phyloP scores from a whole-genome alignment of 202 grass and related monocot genomes.

The Eragrostis tef region DNA sequence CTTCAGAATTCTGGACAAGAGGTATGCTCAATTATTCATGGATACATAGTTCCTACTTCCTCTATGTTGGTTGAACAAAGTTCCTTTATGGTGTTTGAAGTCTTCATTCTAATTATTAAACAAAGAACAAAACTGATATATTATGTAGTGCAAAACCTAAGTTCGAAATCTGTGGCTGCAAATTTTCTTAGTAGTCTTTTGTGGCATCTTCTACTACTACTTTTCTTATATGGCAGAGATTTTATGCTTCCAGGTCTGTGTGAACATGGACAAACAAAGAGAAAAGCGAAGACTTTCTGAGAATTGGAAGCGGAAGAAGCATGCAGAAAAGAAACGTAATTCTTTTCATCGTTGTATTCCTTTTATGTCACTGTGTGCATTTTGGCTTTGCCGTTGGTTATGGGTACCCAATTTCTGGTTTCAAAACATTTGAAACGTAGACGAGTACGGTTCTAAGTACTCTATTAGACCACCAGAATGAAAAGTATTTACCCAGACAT shows the following conservation, averaged over 20 bases:
- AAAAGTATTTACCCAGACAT: neutral
- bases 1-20: constrained; percentile 86
- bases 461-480: neutral
- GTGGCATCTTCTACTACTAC: constrained; percentile 8
- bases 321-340: constrained; percentile 84
- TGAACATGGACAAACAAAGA: constrained; percentile 85
- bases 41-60: neutral
- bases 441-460: neutral
- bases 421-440: neutral
- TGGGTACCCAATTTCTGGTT: neutral
- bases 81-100: neutral
- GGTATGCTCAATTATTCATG: constrained; percentile 48
- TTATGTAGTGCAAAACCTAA: neutral
- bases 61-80: neutral
- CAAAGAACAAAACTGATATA: neutral
- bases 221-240: constrained; percentile 32
- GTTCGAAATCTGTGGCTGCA: constrained; percentile 1
- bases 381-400: constrained; percentile 21
- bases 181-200: neutral
- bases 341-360: constrained; percentile 20
- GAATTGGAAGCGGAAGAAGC: constrained; percentile 73
- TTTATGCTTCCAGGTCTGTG: constrained; percentile 69
- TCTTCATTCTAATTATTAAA: neutral
- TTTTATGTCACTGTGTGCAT: constrained; percentile 14
- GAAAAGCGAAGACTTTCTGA: constrained; percentile 64